Base-by-base conservation (phyloP, 768 basidiomycete genomes). In the Lentinula detonsa region DNA sequence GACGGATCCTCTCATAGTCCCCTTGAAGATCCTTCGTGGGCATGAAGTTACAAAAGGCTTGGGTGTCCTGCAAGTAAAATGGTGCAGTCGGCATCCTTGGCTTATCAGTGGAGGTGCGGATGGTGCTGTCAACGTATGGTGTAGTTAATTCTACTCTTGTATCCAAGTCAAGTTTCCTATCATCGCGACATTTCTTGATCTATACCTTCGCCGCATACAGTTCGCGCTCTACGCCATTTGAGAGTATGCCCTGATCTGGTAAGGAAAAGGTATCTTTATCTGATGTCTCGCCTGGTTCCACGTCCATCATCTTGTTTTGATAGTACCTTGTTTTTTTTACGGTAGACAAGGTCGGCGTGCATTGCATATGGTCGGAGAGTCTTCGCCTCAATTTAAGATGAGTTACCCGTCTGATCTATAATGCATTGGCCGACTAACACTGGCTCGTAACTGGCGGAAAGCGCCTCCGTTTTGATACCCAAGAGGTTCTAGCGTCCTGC, bases 1-100 rank as follows among this genome's bases (percentile, higher is more conserved):
- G 86, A 95, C 92, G 49, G 96, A 99, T 74, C 96, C 97, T 35
- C 79, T 98, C 61, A 98, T 99, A 67, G 96, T 99, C 1, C 97
- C 97, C 18, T 78, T 99, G 68, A 98, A 98, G 75, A 96, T 98
- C 57, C 80, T 99, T 50, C 81, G 91, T 37, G 97, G 95, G n/a
- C 97, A 98, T 73, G 78, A 83, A 49, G 76, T 98, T 58, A 83
- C 75, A 62, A 93, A 95, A 34, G 91, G 90, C 1, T 81, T 98
- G 23, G 97, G 97, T 42, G 95, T 98, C 57, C 79, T 98, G 61
- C 91, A 94, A 69, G 78, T 95, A 61, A 86, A 81, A 71, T 99
- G 97, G 96, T 90, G 89, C 62, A 85, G 79, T 66, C 85, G 85
- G 64, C 88, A 95, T 63, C 95, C 96, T 57, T 98, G 96, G 97